A percentile compares a stretch with the other conserved stretches of the same genome.
Evolutionary conservation across 148 eudicot genomes (phyloP).

Genomic region (Camellia granthamiana): DNA sequence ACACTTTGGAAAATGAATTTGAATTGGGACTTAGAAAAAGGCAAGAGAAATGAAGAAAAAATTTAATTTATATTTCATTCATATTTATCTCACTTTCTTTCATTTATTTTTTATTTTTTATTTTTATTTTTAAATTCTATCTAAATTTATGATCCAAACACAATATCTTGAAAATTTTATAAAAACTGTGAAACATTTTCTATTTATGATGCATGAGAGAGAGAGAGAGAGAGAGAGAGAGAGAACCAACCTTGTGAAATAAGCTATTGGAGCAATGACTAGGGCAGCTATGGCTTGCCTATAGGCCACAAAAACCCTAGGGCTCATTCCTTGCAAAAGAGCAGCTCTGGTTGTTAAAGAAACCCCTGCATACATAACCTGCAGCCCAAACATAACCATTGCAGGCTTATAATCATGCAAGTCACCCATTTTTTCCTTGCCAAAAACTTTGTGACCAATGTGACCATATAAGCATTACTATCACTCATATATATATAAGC

Average conservation of each 20-base stretch:
- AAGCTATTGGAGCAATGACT: slow-evolving; percentile 60
- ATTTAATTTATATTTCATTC: too few relatives aligned
- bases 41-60: too few relatives aligned
- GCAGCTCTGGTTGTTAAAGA: slow-evolving; percentile 40
- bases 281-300: slow-evolving; percentile 59
- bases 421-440: slow-evolving; percentile 22
- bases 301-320: slow-evolving; percentile 66
- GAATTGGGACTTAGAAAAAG: too few relatives aligned
- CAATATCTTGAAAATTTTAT: too few relatives aligned
- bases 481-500: background rate
- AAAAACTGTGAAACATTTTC: background rate
- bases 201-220: background rate
- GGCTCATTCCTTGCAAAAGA: slow-evolving; percentile 32
- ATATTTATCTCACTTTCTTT: too few relatives aligned
- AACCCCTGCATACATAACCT: slow-evolving; percentile 44
- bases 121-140: too few relatives aligned
- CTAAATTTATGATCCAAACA: too few relatives aligned
- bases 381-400: slow-evolving; percentile 48
- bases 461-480: background rate
- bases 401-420: slow-evolving; percentile 47
- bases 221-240: background rate
- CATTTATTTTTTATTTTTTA: too few relatives aligned
- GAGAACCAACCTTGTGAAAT: slow-evolving; percentile 34
- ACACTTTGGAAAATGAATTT: too few relatives aligned
- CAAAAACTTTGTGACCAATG: too few relatives aligned